Evolutionary conservation across 192 early-diverging fungal genomes (phyloP), one percentile per base, ranked within the genome.

Genomic region (Coemansia sp.): DNA sequence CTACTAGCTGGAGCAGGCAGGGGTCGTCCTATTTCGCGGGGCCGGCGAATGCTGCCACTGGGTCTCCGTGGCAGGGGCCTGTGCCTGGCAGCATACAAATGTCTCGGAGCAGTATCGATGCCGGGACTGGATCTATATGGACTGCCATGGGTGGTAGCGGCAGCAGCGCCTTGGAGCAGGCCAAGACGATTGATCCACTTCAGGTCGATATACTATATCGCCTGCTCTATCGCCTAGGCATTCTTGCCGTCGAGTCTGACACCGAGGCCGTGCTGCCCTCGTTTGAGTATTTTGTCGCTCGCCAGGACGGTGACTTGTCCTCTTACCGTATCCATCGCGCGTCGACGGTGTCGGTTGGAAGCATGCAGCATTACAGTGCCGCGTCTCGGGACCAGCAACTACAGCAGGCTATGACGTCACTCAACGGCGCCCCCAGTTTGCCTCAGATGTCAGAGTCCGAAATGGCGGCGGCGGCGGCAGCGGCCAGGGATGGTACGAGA

Each of bases 271-370:
- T 83, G 16, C 60, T 66, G 8, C 75, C 80, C 2, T 77, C 80
- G 29, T 77, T 77, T 54, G 75, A 83, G 37, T 74, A 77, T 42
- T 77, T 77, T 68, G 62, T 77, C 27, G 54, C 70, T 9, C 80
- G 60, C 42, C 75, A 70, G 29, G 69, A 39, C 4, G 69, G 69
- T 14, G 63, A 67, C 29, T 59, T 72, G 11, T 57, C 48, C 4
- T 65, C 74, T 1, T 76, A 70, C 53, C 72, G 75, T 8, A 65
- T 83, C 13, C 75, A 77, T 13, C 68, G 72, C 6, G 68, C 75
- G 9, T 83, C 80, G 1, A 77, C 80, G 8, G 68, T 71, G 6
- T 81, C 79, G 1, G 27, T 63, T 56, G 48, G 61, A 9, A 66
- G 59, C 36, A 44, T 31, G 2, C 57, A 54, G 44, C 41, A 60